phyloP scores from a whole-genome alignment of 1,139 yeast genomes.

The Groenewaldozyma sp. region DNA sequence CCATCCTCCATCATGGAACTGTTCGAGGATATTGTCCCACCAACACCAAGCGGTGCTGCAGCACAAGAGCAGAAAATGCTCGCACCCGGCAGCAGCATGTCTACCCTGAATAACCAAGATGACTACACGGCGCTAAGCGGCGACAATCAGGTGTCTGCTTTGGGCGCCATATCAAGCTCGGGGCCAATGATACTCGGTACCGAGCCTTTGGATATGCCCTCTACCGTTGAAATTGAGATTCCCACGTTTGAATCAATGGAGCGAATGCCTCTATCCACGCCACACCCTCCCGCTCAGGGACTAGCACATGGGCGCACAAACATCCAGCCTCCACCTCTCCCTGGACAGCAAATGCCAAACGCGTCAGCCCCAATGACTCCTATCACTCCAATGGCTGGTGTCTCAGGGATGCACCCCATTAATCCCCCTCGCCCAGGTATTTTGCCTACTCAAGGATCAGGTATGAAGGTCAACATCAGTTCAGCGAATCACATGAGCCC shows the following conservation, averaged over 20 bases:
- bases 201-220: conserved; percentile 15
- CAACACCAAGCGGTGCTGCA: conserved; percentile 17
- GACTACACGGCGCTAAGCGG: background rate
- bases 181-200: background rate
- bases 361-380: conserved; percentile 11
- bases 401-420: too few species aligned
- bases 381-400: conserved; percentile 11
- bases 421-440: too few species aligned
- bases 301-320: too few species aligned
- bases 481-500: background rate
- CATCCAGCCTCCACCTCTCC: background rate
- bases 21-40: conserved; percentile 40
- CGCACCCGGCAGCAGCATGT: background rate
- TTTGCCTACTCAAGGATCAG: too few species aligned
- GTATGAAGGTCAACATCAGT: background rate
- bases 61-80: conserved; percentile 5
- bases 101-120: background rate
- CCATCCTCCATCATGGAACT: conserved; percentile 67
- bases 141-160: background rate
- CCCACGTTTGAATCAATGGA: conserved; percentile 39
- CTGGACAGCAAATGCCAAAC: background rate
- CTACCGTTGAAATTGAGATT: conserved; percentile 50
- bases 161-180: background rate
- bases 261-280: conserved; percentile 7
- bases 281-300: too few species aligned